Evolutionary conservation across 257 asterid genomes (phyloP).

Genomic region (Agastache rugosa): DNA sequence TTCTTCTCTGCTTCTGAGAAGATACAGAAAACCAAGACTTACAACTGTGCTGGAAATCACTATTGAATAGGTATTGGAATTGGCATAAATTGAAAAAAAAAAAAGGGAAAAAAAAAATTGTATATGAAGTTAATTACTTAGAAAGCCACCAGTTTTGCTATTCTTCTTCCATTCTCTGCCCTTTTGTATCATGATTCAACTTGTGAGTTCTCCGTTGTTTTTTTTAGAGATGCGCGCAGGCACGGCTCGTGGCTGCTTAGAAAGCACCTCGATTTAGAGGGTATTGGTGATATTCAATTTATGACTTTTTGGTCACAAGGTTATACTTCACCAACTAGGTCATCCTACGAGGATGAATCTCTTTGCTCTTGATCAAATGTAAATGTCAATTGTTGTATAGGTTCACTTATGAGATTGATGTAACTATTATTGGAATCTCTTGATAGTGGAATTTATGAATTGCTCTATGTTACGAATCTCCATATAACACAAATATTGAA

Average conservation of each 20-base stretch:
- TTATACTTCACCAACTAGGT: not conserved
- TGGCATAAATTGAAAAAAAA: not conserved
- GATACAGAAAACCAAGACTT: constrained; percentile 89
- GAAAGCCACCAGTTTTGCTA: constrained; percentile 30
- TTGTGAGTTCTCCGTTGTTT: constrained; percentile 9
- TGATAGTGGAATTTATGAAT: not conserved
- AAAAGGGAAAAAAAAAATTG: not conserved
- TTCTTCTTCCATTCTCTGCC: not conserved
- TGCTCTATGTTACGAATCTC: no score
- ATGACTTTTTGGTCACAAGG: not conserved
- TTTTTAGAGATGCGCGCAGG: not conserved
- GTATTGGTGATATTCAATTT: not conserved
- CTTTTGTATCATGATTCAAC: constrained; percentile 18
- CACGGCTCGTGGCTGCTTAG: not conserved
- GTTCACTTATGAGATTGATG: not conserved
- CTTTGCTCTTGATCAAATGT: constrained; percentile 32
- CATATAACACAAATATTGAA: no score
- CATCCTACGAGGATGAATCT: not conserved
- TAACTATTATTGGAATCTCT: not conserved
- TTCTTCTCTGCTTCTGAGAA: constrained; percentile 87
- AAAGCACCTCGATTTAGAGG: not conserved
- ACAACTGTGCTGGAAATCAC: constrained; percentile 88
- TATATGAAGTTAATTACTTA: constrained; percentile 12
- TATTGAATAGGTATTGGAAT: constrained; percentile 58
- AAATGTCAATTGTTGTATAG: constrained; percentile 43